Base-by-base conservation (phyloP, 225 moss, liverwort and hornwort genomes). In the Polytrichum commune region DNA sequence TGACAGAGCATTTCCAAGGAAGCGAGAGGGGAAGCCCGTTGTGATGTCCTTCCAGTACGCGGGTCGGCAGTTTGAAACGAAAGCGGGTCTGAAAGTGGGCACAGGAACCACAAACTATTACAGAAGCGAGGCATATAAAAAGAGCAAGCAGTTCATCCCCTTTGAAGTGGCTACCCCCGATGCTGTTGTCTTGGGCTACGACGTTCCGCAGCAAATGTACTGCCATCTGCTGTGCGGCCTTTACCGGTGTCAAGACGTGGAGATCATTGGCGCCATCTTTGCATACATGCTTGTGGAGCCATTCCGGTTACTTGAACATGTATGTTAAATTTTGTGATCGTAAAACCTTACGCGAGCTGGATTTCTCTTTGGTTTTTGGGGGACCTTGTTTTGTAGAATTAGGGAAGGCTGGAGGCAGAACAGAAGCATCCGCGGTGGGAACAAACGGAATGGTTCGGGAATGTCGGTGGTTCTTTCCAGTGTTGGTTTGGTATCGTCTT, bases 211-310 rank as follows among this genome's bases (percentile, higher is more conserved):
- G 72, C 76, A 78, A 19, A 79, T 75, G 74, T 89, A 89, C 67
- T 79, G 89, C 56, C 89, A 89, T 72, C 74, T 89, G 19, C 65
- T 89, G 3, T 73, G 83, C 20, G 87, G 87, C 1, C 72, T 95
- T 54, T 76, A 82, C 55, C 81, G 78, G 35, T 80, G 68, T 8
- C 69, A 79, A 58, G 77, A 87, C 25, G 87, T 95, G 28, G 69
- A 88, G 23, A 27, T 76, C 27, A 19, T 83, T 1, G 23, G 19
- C 22, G 80, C 75, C 55, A 66, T 81, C 55, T 92, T 90, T 26
- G 70, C 89, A 1, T 76, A 76, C 74, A 74, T 74, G 79, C 5
- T 77, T 33, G 71, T 77, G 22, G 76, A 74, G 65, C 66, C 73
- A 25, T 74, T 74, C 60, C 75, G 74, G 23, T 75, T 83, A 30